Percentiles rank a stretch among this genome's conserved stretches.
Conservation (phyloP, 2,329 filamentous ascomycete genomes). For the Tolypocladium tundrense region DNA sequence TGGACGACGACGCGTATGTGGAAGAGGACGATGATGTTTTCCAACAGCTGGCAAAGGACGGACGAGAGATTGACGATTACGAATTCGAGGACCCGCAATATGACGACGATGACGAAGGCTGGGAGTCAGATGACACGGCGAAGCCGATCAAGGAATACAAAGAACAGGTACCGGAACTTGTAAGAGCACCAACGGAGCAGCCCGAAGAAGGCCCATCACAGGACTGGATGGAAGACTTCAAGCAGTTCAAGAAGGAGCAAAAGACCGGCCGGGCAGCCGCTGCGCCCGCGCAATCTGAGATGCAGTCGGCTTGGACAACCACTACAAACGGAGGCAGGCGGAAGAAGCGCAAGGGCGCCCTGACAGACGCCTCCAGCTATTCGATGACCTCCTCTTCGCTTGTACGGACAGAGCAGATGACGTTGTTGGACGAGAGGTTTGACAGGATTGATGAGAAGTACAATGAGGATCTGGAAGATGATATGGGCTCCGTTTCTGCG, state of each 20-base stretch:
- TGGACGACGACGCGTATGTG: slow-evolving; percentile 93
- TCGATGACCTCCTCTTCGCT: slow-evolving; percentile 88
- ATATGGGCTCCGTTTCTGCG: slow-evolving; percentile 47
- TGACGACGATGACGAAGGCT: slow-evolving; percentile 64
- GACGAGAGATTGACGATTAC: slow-evolving; percentile 62
- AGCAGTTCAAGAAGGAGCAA: slow-evolving; percentile 83
- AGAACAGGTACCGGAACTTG: slow-evolving; percentile 37
- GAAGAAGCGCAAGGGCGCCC: slow-evolving; percentile 92
- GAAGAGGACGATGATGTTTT: slow-evolving; percentile 88
- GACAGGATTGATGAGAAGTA: slow-evolving; percentile 82
- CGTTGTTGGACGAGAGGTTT: slow-evolving; percentile 79
- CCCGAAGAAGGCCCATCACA: slow-evolving; percentile 57
- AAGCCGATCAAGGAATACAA: slow-evolving; percentile 57
- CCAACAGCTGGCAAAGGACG: slow-evolving; percentile 57
- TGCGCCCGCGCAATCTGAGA: slow-evolving; percentile 45
- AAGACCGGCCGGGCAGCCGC: slow-evolving; percentile 32
- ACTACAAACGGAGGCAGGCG: slow-evolving; percentile 69
- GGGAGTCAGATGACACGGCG: slow-evolving; percentile 89
- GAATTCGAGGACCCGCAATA: slow-evolving; percentile 66
- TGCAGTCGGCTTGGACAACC: slow-evolving; percentile 63
- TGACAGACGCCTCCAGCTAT: slow-evolving; percentile 79
- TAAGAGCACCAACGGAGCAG: slow-evolving; percentile 31
- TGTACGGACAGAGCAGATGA: slow-evolving; percentile 77
- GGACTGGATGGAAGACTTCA: slow-evolving; percentile 87
- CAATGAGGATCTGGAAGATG: slow-evolving; percentile 38